Conservation (phyloP, 1,284 basidiomycete genomes). For the Termitomyces sp. region DNA sequence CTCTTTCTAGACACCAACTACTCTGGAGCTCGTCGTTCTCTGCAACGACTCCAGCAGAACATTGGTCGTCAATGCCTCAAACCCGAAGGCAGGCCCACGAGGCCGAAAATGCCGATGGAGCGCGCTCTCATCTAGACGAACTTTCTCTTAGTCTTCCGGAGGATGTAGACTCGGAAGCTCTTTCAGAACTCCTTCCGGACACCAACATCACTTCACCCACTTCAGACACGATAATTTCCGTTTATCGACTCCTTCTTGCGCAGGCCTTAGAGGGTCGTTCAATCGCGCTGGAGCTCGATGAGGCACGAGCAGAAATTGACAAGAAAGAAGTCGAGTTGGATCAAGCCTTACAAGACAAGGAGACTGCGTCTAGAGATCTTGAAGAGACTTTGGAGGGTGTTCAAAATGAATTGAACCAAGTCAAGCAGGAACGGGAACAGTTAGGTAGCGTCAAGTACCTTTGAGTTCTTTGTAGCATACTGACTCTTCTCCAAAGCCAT, state of each 20-base stretch:
- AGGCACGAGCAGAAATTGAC: constrained; percentile 55
- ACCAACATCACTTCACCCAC: constrained; percentile 50
- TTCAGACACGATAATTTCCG: constrained; percentile 48
- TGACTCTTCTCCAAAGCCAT: constrained; percentile 33
- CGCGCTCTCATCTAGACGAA: constrained; percentile 17
- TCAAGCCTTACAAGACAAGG: constrained; percentile 70
- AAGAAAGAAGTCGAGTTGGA: constrained; percentile 75
- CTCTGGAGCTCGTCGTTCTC: constrained; percentile 29
- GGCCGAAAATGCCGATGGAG: constrained; percentile 21
- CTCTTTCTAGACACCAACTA: constrained; percentile 6
- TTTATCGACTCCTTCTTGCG: constrained; percentile 59
- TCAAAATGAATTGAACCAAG: constrained; percentile 47
- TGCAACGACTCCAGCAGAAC: constrained; percentile 25
- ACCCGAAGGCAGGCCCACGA: constrained; percentile 40
- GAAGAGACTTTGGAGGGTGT: constrained; percentile 45
- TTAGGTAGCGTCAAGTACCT: constrained; percentile 41
- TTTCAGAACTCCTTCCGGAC: constrained; percentile 50
- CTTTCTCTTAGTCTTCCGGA: constrained; percentile 34
- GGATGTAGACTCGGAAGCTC: constrained; percentile 57
- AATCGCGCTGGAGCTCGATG: constrained; percentile 57
- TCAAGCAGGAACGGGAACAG: constrained; percentile 58
- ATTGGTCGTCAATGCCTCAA: constrained; percentile 29
- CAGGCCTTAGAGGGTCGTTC: constrained; percentile 52
- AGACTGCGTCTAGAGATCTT: constrained; percentile 50
- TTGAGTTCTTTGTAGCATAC: constrained; percentile 4